phyloP scores from a whole-genome alignment of 2,329 filamentous ascomycete genomes.

The Aspergillus sp. region DNA sequence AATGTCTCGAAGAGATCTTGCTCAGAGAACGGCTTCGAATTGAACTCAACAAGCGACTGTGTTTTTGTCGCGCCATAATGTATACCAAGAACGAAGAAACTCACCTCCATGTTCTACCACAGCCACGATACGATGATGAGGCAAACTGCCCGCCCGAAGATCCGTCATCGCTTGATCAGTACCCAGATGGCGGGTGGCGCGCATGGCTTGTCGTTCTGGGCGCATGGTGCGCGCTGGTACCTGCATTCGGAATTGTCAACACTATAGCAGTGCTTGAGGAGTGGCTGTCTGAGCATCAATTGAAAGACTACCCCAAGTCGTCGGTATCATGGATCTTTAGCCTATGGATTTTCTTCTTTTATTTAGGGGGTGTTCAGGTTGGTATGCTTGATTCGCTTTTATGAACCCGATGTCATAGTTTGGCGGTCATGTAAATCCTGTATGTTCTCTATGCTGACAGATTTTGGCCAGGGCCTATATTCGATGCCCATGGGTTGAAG shows the following conservation, averaged over 20 bases:
- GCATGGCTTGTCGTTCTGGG: slow-evolving; percentile 36
- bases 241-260: slow-evolving; percentile 30
- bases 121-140: not conserved
- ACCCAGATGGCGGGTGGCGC: slow-evolving; percentile 30
- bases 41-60: not conserved
- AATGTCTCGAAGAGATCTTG: not conserved
- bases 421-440: not conserved
- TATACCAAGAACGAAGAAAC: not conserved
- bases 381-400: slow-evolving; percentile 13
- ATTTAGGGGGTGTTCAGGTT: slow-evolving; percentile 24
- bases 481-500: slow-evolving; percentile 24
- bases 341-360: slow-evolving; percentile 26
- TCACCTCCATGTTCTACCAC: not conserved
- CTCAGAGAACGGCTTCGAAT: not conserved
- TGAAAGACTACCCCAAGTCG: slow-evolving; percentile 21
- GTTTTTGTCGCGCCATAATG: not conserved
- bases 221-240: slow-evolving; percentile 28
- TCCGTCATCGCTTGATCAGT: not conserved
- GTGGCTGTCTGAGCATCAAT: slow-evolving; percentile 24
- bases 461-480: slow-evolving; percentile 21
- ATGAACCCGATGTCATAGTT: not conserved
- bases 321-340: slow-evolving; percentile 32
- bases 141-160: not conserved
- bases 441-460: not conserved
- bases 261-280: slow-evolving; percentile 26